phyloP scores from a whole-genome alignment of 768 basidiomycete species.

The Boletus bicolor region DNA sequence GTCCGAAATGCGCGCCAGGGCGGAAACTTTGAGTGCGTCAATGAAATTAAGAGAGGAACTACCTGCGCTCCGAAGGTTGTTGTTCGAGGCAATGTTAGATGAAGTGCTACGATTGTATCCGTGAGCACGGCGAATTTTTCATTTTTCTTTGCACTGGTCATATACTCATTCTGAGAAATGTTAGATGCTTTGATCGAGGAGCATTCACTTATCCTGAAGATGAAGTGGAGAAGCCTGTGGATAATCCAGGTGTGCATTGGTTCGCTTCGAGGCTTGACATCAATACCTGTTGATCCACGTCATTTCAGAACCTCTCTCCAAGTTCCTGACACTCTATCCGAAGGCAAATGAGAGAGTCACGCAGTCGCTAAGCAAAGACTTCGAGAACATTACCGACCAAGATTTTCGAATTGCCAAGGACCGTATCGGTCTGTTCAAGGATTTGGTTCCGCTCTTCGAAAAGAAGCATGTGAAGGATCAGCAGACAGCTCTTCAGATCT shows the following conservation, averaged over 20 bases:
- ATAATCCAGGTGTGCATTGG: conserved; percentile 2
- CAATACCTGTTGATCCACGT: not conserved
- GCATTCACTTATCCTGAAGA: conserved; percentile 2
- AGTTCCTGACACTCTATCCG: conserved; percentile 10
- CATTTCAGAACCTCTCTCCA: conserved; percentile 9
- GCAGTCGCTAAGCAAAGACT: not conserved
- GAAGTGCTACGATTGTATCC: conserved; percentile 21
- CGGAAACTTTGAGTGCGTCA: not conserved
- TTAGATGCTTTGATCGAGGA: conserved; percentile 17
- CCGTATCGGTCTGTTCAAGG: conserved; percentile 10
- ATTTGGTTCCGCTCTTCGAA: not conserved
- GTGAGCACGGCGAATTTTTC: conserved; percentile 4
- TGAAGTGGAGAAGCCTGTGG: not conserved
- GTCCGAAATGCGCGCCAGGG: fast-evolving
- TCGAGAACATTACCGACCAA: conserved; percentile 1
- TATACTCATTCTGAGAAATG: not conserved
- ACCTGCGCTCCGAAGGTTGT: conserved; percentile 8
- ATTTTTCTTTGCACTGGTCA: not conserved
- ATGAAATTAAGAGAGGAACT: conserved; percentile 5
- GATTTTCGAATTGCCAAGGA: conserved; percentile 18
- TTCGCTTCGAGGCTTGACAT: not conserved
- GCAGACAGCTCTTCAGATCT: not conserved
- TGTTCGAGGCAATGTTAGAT: conserved; percentile 28
- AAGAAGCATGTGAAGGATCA: not conserved
- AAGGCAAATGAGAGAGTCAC: conserved; percentile 1